Base-by-base conservation (phyloP, 768 basidiomycete species). In the Floccularia luteovirens region DNA sequence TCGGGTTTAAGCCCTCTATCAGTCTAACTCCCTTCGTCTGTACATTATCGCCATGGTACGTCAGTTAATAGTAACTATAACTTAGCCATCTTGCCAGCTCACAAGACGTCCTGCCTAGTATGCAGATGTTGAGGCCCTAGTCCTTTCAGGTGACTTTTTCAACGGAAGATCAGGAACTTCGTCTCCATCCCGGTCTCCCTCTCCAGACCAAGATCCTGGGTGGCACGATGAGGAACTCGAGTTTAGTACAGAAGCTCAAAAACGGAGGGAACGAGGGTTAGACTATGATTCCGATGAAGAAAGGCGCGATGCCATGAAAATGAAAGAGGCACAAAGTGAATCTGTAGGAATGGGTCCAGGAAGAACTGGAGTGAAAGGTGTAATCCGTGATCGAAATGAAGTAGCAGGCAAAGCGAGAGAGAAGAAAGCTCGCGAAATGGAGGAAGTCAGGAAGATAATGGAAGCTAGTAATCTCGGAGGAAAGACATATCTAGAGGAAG, bases 311-410 rank as follows among this genome's bases (percentile, higher is more conserved):
- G 43, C 59, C 1, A 42, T 60, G 24, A 60, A 58, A 43, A 47
- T 51, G 5, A 58, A 61, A 44, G 53, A 64, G 35, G 40, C 47
- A 12, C 46, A 51, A 19, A 35, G 50, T 7, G 27, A 28, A 6
- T 79, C 80, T 10, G 87, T 90, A 36, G 86, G 89, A 6, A 84
- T 90, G 82, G 85, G 82, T 3, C 84, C 84, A 7, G 88, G 88
- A 3, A 70, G 89, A 20, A 91, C 89, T 4, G 89, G 89, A 16
- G 89, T 90, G 34, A 91, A 91, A 49, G 88, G 89, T 19, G 89
- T 91, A 43, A 85, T 91, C 42, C 74, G 87, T 20, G 89, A 91
- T 59, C 72, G 77, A 22, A 67, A 79, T 43, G 89, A 91, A 52
- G 85, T 85, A 2, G 69, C 64, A 17, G 58, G 65, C 36, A 53